A percentile compares a stretch with the other conserved stretches of the same genome.
Conservation (phyloP, 2,329 filamentous ascomycete species). For the Verticillium nonalfalfae region DNA sequence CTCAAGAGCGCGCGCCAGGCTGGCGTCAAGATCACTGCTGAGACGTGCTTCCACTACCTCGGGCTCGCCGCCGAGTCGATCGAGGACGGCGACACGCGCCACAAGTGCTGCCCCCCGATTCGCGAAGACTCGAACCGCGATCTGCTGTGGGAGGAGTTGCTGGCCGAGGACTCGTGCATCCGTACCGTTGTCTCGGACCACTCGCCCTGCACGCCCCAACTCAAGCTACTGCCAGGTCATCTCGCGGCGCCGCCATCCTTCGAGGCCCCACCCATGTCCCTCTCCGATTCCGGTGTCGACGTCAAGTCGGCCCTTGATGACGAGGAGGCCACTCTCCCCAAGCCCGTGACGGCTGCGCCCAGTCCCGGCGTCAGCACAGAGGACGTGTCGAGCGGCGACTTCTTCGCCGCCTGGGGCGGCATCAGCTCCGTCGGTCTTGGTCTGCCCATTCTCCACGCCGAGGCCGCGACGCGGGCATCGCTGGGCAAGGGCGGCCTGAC, state of each 20-base stretch:
- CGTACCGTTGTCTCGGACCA: constrained; percentile 92
- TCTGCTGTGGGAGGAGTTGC: constrained; percentile 78
- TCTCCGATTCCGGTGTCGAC: constrained; percentile 48
- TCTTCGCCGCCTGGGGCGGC: constrained; percentile 94
- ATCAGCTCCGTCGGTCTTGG: constrained; percentile 92
- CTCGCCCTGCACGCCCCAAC: constrained; percentile 88
- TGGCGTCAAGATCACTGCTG: constrained; percentile 83
- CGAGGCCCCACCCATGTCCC: constrained; percentile 30
- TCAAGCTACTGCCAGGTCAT: constrained; percentile 77
- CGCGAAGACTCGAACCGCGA: constrained; percentile 77
- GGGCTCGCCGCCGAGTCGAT: constrained; percentile 78
- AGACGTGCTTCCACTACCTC: constrained; percentile 95
- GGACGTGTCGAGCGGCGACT: constrained; percentile 59
- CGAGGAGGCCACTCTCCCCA: constrained; percentile 6
- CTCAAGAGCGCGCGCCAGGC: constrained; percentile 64
- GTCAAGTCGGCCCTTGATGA: constrained; percentile 28
- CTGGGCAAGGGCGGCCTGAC: constrained; percentile 33
- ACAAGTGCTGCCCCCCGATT: constrained; percentile 95
- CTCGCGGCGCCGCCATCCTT: constrained; percentile 30
- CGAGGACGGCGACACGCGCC: constrained; percentile 76
- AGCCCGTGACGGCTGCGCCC: constrained; percentile 22
- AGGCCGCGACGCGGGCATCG: constrained; percentile 55
- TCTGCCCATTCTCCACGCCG: constrained; percentile 82
- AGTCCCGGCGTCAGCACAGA: constrained; percentile 9
- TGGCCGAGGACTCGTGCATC: constrained; percentile 68